Base-by-base conservation (phyloP, 1,284 basidiomycete genomes). In the Xanthoconium separans region DNA sequence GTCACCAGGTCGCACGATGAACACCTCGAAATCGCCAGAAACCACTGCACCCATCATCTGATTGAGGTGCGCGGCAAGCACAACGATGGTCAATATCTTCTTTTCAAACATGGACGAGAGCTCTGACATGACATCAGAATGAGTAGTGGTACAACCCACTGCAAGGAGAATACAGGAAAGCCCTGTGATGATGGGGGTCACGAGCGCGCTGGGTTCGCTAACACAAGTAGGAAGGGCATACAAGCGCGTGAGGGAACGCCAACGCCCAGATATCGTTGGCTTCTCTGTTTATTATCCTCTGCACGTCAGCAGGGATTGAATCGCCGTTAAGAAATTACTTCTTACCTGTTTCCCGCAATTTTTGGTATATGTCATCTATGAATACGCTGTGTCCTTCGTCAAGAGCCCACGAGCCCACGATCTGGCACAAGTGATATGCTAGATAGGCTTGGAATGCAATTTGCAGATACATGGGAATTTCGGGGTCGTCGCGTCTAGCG, bases 211-310 rank as follows among this genome's bases (percentile, higher is more conserved):
- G 1, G 56, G 45, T 10, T 57, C 37, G 37, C 30, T 47, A 16
- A 33, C 43, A 18, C 42, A 58, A 7, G 46, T 48, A 24, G 56
- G 37, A 24, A 41, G 15, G 18, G 51, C 12, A 27, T 65, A 49
- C 37, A 33, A 34, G 15, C 50, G 52, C 10, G 61, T 55, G 40
- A 63, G 53, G 24, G 51, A 51, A 30, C 58, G 50, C 61, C 61
- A 63, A 29, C 59, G 54, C 6, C 53, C 51, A n/a, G 56, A 43
- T 31, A 59, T 44, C 2, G 59, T 36, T 45, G 63, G 61, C 6
- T 44, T 57, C 34, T 63, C 52, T 63, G 49, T 37, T 20, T n/a
- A 57, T 16, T 36, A 11, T 33, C 29, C 18, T 9, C 18, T 37
- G 22, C 27, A 18, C 27, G 6, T 61, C 36, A 47, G 45, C 24